phyloP scores from a whole-genome alignment of 1,139 yeast species.

The Blastobotrys buckinghamii region DNA sequence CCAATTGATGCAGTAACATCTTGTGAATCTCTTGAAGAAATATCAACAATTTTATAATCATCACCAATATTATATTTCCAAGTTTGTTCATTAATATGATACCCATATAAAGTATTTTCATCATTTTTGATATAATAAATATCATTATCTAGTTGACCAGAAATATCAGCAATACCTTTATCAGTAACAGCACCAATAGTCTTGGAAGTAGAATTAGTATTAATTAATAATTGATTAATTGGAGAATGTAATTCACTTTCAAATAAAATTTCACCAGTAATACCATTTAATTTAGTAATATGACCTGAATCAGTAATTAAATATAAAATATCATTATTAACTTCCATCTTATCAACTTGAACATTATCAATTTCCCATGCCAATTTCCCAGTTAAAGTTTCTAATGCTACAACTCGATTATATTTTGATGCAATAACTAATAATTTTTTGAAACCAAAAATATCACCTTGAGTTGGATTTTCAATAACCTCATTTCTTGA shows the following conservation, averaged over 20 bases:
- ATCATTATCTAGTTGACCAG: not conserved
- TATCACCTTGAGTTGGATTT: slow-evolving; percentile 20
- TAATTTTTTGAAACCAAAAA: slow-evolving; percentile 48
- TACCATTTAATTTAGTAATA: slow-evolving; percentile 22
- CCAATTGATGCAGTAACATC: slow-evolving; percentile 63
- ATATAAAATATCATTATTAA: slow-evolving; percentile 13
- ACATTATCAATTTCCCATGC: slow-evolving; percentile 39
- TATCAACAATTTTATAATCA: slow-evolving; percentile 37
- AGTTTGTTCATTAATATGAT: slow-evolving; percentile 16
- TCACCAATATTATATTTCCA: slow-evolving; percentile 24
- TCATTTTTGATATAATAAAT: slow-evolving; percentile 12
- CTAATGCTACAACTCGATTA: slow-evolving; percentile 43
- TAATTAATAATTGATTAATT: not conserved
- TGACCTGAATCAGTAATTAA: slow-evolving; percentile 19
- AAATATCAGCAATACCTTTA: slow-evolving; percentile 6
- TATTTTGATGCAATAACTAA: slow-evolving; percentile 41
- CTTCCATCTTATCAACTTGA: slow-evolving; percentile 19
- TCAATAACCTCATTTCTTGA: slow-evolving; percentile 10
- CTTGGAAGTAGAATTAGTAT: slow-evolving; percentile 1
- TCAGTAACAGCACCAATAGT: slow-evolving; percentile 1
- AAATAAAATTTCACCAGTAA: slow-evolving; percentile 17
- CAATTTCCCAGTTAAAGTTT: slow-evolving; percentile 36
- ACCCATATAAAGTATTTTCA: slow-evolving; percentile 4
- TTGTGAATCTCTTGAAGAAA: slow-evolving; percentile 38
- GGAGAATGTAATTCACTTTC: slow-evolving; percentile 15